These are phyloP conservation scores for Trichophyton rubrum DNA, from an alignment of 2,329 filamentous ascomycete species.

Conservation along the genomic window DNA sequence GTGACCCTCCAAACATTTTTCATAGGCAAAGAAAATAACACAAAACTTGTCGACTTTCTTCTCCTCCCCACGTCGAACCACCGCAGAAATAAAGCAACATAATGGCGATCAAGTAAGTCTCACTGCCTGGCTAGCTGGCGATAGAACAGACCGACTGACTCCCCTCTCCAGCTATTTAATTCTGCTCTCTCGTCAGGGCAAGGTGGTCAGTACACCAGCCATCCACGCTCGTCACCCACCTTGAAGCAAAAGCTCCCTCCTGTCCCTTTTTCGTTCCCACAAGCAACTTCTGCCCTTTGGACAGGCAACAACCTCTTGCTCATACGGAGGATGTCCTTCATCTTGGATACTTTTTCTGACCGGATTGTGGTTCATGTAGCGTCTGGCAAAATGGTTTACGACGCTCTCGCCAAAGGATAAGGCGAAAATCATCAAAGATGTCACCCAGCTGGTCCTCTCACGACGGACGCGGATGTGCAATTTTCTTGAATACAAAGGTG, in stretches of 20 bases:
- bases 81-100: slow-evolving; percentile 6
- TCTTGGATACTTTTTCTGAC: not conserved
- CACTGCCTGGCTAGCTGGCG: not conserved
- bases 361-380: slow-evolving; percentile 42
- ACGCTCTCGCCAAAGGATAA: slow-evolving; percentile 96
- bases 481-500: slow-evolving; percentile 98
- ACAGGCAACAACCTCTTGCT: slow-evolving; percentile 16
- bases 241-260: slow-evolving; percentile 8
- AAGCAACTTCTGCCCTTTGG: slow-evolving; percentile 1
- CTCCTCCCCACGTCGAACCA: not conserved
- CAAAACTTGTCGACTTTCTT: not conserved
- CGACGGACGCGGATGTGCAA: slow-evolving; percentile 98
- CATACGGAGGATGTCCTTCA: slow-evolving; percentile 5
- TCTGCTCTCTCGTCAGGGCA: slow-evolving; percentile 92
- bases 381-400: slow-evolving; percentile 98
- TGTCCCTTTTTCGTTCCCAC: not conserved
- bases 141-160: not conserved
- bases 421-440: slow-evolving; percentile 99
- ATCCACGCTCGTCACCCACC: slow-evolving; percentile 28
- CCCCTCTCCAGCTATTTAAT: slow-evolving; percentile 69
- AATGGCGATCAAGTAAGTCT: slow-evolving; percentile 45
- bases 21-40: slow-evolving; percentile 1
- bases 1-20: not conserved
- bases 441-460: slow-evolving; percentile 91
- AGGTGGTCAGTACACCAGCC: slow-evolving; percentile 62